phyloP scores from a whole-genome alignment of 2,329 filamentous ascomycete species.

The Colletotrichum melonis region DNA sequence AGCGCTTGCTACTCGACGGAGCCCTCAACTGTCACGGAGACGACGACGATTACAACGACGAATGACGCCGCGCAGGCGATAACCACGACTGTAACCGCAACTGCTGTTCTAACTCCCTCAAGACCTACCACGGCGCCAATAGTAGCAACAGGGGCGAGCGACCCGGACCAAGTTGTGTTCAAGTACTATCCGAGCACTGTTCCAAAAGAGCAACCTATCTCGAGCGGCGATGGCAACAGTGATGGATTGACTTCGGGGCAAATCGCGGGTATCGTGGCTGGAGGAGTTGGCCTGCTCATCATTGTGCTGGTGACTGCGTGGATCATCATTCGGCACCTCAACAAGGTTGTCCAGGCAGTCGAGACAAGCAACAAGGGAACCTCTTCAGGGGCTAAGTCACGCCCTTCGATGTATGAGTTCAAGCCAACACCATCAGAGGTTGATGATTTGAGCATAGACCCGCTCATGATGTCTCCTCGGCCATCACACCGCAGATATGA shows the following conservation, averaged over 20 bases:
- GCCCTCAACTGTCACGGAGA: constrained; percentile 57
- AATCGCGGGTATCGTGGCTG: constrained; percentile 66
- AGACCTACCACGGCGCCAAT: constrained; percentile 42
- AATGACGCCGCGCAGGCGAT: constrained; percentile 49
- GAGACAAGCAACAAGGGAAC: constrained; percentile 47
- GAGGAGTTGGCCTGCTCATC: constrained; percentile 59
- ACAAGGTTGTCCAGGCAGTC: constrained; percentile 54
- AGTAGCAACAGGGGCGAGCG: constrained; percentile 39
- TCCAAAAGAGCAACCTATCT: constrained; percentile 51
- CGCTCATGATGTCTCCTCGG: constrained; percentile 48
- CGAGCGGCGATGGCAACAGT: constrained; percentile 41
- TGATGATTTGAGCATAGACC: constrained; percentile 55
- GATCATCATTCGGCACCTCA: constrained; percentile 63
- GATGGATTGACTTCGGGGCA: constrained; percentile 51
- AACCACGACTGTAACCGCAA: constrained; percentile 53
- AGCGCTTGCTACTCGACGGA: constrained; percentile 60
- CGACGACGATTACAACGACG: constrained; percentile 58
- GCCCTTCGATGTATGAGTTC: constrained; percentile 50
- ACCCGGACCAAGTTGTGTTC: constrained; percentile 46
- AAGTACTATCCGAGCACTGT: constrained; percentile 59
- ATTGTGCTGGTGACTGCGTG: constrained; percentile 59
- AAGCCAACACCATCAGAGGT: constrained; percentile 55
- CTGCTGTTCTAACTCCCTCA: constrained; percentile 52
- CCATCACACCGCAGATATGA: constrained; percentile 32
- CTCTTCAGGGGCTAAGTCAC: constrained; percentile 45